phyloP scores from a whole-genome alignment of 108 stramenopile genomes.

The Nitzschia sp. region DNA sequence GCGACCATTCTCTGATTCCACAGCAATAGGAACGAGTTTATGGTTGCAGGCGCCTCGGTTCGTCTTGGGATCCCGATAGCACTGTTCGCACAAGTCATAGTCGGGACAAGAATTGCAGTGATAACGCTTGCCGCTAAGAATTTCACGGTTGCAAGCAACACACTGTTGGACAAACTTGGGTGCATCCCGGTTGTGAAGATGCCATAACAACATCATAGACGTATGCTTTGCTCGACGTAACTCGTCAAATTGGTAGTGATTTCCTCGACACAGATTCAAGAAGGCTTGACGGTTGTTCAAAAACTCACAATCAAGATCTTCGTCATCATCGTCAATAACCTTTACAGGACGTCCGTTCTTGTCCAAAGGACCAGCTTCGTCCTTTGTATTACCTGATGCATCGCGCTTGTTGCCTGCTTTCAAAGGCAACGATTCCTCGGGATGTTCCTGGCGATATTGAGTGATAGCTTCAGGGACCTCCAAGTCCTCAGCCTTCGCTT shows the following conservation, averaged over 20 bases:
- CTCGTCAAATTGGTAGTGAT: constrained; percentile 99
- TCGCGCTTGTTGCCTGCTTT: constrained; percentile 47
- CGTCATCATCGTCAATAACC: constrained; percentile 86
- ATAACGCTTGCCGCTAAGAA: constrained; percentile 79
- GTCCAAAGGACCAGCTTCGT: constrained; percentile 32
- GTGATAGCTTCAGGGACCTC: constrained; percentile 63
- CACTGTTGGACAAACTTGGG: constrained; percentile 94
- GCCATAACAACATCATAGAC: constrained; percentile 99
- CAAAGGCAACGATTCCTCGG: constrained; percentile 27
- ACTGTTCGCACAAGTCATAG: constrained; percentile 89
- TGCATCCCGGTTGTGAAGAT: constrained; percentile 94
- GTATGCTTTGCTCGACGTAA: constrained; percentile 97
- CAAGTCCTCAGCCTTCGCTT: constrained; percentile 70
- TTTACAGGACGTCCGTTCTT: constrained; percentile 56
- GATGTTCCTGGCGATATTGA: constrained; percentile 51
- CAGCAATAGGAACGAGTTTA: constrained; percentile 65
- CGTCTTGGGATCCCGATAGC: constrained; percentile 65
- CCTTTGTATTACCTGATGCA: constrained; percentile 40
- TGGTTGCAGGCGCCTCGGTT: constrained; percentile 80
- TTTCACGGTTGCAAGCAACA: constrained; percentile 74
- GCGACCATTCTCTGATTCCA: constrained; percentile 47
- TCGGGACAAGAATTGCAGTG: constrained; percentile 88
- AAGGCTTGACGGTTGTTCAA: constrained; percentile 86
- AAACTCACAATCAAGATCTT: constrained; percentile 87
- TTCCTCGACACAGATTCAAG: constrained; percentile 84